These are phyloP conservation scores for Lachnellula cervina DNA, from an alignment of 2,329 filamentous ascomycete species.

Conservation along the genomic window DNA sequence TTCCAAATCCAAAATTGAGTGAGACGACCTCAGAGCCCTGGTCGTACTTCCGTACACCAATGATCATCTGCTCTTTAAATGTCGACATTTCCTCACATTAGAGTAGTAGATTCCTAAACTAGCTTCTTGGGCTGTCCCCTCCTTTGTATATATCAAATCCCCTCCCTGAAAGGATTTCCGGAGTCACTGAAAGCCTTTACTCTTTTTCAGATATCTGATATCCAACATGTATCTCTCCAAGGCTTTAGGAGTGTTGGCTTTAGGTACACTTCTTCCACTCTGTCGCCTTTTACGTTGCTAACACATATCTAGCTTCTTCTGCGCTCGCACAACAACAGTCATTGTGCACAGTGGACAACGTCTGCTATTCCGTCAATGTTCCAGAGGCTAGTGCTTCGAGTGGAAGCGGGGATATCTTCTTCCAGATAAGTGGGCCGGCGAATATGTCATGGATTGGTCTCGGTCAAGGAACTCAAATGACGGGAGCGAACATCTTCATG, in stretches of 20 bases:
- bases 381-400: conserved; percentile 46
- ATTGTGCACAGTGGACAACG: conserved; percentile 16
- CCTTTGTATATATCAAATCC: too few relatives aligned
- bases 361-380: conserved; percentile 48
- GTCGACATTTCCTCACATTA: too few relatives aligned
- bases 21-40: too few relatives aligned
- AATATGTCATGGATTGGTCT: conserved; percentile 50
- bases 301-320: conserved; percentile 10
- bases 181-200: too few relatives aligned
- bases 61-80: too few relatives aligned
- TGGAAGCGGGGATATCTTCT: conserved; percentile 50
- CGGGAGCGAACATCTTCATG: conserved; percentile 53
- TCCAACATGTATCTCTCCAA: conserved; percentile 4
- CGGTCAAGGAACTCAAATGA: conserved; percentile 51
- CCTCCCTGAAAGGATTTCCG: too few relatives aligned
- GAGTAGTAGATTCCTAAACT: too few relatives aligned
- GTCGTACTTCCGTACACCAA: too few relatives aligned
- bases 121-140: too few relatives aligned
- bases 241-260: conserved; percentile 10
- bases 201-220: too few relatives aligned
- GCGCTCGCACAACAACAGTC: conserved; percentile 18
- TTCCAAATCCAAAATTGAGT: too few relatives aligned
- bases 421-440: conserved; percentile 51
- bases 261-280: conserved; percentile 9
- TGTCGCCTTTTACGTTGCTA: neutral